phyloP scores from a whole-genome alignment of 2,329 filamentous ascomycete species.

The Calonectria pauciramosa region DNA sequence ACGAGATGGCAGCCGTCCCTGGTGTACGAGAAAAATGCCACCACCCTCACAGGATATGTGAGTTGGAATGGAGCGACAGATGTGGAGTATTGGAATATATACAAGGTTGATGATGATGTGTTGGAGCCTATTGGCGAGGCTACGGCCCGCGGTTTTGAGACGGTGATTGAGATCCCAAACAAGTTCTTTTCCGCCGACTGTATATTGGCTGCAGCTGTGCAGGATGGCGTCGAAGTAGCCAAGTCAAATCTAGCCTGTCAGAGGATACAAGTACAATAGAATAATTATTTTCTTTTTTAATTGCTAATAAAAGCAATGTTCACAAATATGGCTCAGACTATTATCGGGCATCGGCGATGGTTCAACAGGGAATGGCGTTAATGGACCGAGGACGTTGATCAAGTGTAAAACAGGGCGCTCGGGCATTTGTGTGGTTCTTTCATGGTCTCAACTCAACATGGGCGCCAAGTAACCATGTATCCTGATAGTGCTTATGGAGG shows the following conservation, averaged over 20 bases:
- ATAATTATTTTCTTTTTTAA: background rate
- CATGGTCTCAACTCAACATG: too few relatives aligned
- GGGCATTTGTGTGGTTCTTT: too few relatives aligned
- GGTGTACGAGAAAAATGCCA: slow-evolving; percentile 26
- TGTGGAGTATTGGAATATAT: slow-evolving; percentile 41
- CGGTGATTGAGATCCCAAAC: slow-evolving; percentile 35
- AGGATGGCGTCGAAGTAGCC: slow-evolving; percentile 33
- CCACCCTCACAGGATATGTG: slow-evolving; percentile 28
- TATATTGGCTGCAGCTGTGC: slow-evolving; percentile 37
- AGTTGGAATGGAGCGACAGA: slow-evolving; percentile 47
- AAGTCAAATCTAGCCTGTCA: slow-evolving; percentile 40
- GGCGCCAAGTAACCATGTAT: too few relatives aligned
- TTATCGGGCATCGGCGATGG: too few relatives aligned
- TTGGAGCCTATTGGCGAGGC: slow-evolving; percentile 20
- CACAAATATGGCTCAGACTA: too few relatives aligned
- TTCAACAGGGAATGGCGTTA: too few relatives aligned
- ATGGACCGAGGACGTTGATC: too few relatives aligned
- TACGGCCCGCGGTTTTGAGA: slow-evolving; percentile 38
- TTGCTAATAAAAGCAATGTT: too few relatives aligned
- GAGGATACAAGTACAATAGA: background rate
- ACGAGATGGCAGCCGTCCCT: slow-evolving; percentile 32
- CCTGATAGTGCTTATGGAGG: too few relatives aligned
- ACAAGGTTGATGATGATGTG: slow-evolving; percentile 15
- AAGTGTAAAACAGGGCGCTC: too few relatives aligned
- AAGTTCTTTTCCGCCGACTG: slow-evolving; percentile 34